Conservation (phyloP, 139 green algal species). For the Chlamydomonas applanata region DNA sequence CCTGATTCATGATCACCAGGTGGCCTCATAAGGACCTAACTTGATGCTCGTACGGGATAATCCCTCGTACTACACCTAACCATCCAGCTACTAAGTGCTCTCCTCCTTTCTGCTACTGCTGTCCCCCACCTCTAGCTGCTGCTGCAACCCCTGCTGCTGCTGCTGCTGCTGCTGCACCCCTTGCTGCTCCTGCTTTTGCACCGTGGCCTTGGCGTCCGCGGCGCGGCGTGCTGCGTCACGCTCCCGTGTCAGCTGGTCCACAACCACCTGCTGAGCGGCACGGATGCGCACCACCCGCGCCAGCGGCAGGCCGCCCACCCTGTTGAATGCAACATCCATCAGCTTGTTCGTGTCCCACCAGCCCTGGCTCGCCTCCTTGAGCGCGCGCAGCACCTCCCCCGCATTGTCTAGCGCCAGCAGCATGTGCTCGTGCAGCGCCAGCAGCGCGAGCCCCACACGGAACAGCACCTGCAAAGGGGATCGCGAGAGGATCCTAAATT, state of each 20-base stretch:
- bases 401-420: constrained; percentile 61
- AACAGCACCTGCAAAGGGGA: constrained; percentile 66
- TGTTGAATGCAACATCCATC: constrained; percentile 5
- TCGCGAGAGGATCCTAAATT: no score
- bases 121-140: no score
- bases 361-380: not conserved
- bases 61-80: no score
- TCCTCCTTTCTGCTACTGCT: no score
- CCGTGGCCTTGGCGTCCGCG: no score
- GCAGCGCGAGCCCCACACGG: constrained; percentile 70
- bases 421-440: constrained; percentile 51
- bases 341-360: not conserved
- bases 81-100: no score
- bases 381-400: not conserved
- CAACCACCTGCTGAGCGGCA: not conserved
- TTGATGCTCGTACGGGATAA: no score
- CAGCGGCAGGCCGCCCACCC: not conserved
- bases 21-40: no score
- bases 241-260: not conserved
- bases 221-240: not conserved
- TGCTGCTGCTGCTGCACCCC: no score
- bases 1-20: no score
- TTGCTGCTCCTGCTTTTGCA: no score
- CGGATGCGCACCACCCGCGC: not conserved
- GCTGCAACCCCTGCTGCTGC: no score